Evolutionary conservation across 2,329 filamentous ascomycete species (phyloP), one percentile per base, ranked within the genome.

Genomic region (Hirsutella thompsonii): DNA sequence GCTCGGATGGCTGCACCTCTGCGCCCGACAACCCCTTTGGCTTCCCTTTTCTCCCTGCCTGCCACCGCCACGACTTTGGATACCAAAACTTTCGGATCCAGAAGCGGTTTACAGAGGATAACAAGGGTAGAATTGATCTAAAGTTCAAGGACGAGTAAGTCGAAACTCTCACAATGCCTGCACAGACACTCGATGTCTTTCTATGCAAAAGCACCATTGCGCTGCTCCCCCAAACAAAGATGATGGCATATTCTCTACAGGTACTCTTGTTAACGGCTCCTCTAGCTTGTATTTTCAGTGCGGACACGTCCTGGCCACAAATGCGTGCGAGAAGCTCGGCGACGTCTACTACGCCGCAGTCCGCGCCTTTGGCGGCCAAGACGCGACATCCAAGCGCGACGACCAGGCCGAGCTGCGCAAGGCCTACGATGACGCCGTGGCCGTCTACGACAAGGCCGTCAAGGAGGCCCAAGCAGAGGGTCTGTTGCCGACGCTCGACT

Each of bases 61-160:
- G 70, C 57, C 54, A 69, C 44, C 68, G 73, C 6, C 72, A 77
- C 44, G 73, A 76, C 49, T 76, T 76, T 52, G 71, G 70, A 2
- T 72, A 72, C 51, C 56, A 62, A 16, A 76, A 77, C 56, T 75
- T 65, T 52, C 68, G 69, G 39, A 42, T 40, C 2, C 70, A 75
- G 49, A 54, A 40, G 2, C 64, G 72, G 2, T 72, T 75, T 52
- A 66, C 59, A 3, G 52, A 57, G 6, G 52, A 46, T 6, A 56
- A 53, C 40, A 69, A 68, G 50, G 40, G 52, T n/a, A 54, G 46
- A 4, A 68, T 76, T 34, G 72, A 76, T 39, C 48, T 54, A 37
- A 67, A 70, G n/a, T 74, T 76, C 51, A 64, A 61, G 49, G 48
- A 28, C 0, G 67, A 70, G 62, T 66, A 39, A 39, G 62, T 53